phyloP scores from a whole-genome alignment of 2,329 filamentous ascomycete genomes.

The Botrytis cinerea region DNA sequence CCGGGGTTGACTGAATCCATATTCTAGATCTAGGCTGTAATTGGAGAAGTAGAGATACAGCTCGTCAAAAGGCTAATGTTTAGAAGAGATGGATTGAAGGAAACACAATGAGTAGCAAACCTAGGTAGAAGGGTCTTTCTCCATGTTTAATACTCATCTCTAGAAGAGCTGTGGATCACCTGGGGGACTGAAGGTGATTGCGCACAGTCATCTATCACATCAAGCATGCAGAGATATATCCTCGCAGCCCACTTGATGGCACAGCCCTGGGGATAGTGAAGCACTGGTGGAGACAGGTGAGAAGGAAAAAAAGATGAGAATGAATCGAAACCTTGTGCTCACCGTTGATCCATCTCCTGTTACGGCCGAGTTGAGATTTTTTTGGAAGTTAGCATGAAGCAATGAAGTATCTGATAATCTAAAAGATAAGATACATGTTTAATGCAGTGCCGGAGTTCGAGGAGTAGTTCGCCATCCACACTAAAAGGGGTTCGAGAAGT shows the following conservation, averaged over 20 bases:
- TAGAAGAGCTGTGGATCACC: conserved; percentile 8
- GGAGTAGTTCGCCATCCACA: conserved; percentile 8
- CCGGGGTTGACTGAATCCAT: not conserved
- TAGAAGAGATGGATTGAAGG: not conserved
- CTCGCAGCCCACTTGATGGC: conserved; percentile 2
- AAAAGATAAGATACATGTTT: conserved; percentile 16
- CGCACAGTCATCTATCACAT: conserved; percentile 18
- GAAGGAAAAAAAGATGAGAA: conserved; percentile 6
- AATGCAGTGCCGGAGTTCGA: conserved; percentile 3
- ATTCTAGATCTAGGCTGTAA: not conserved
- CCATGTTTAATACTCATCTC: conserved; percentile 16
- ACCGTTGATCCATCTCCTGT: conserved; percentile 11
- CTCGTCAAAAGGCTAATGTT: not conserved
- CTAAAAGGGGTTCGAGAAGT: conserved; percentile 15
- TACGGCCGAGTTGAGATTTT: not conserved
- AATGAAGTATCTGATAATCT: conserved; percentile 5
- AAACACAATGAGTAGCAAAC: not conserved
- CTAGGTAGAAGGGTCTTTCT: conserved; percentile 8
- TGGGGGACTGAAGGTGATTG: not conserved
- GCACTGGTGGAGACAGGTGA: not conserved
- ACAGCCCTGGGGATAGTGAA: not conserved
- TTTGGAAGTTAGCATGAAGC: conserved; percentile 5
- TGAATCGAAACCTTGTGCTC: conserved; percentile 10
- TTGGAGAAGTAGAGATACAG: not conserved
- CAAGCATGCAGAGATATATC: conserved; percentile 1